Conservation (phyloP, 2,329 filamentous ascomycete genomes). For the Pseudogymnoascus sp. region DNA sequence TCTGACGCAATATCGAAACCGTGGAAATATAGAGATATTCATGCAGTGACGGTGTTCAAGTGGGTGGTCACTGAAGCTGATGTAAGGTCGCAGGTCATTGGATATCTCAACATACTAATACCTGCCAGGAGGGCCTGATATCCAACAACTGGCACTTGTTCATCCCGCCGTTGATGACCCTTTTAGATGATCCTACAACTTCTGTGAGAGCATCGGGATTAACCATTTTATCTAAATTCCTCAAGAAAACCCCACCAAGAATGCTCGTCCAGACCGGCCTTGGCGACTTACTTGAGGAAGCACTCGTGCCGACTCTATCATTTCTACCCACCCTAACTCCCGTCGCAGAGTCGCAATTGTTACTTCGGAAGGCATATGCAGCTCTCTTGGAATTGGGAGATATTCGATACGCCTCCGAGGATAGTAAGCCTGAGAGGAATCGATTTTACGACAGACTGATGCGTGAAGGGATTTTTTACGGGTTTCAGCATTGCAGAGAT, state of each 20-base stretch:
- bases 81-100: conserved; percentile 31
- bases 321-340: conserved; percentile 71
- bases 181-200: conserved; percentile 55
- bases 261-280: conserved; percentile 57
- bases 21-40: conserved; percentile 50
- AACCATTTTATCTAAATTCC: conserved; percentile 43
- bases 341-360: conserved; percentile 54
- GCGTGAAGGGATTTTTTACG: conserved; percentile 46
- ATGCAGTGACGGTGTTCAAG: conserved; percentile 46
- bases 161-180: conserved; percentile 58
- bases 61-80: conserved; percentile 50
- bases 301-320: conserved; percentile 61
- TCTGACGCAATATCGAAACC: conserved; percentile 41
- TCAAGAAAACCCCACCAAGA: conserved; percentile 42
- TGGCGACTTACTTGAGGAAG: conserved; percentile 57
- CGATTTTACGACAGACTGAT: conserved; percentile 46
- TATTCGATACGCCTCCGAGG: conserved; percentile 16
- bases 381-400: conserved; percentile 51
- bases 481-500: conserved; percentile 49
- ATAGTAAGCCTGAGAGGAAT: conserved; percentile 24
- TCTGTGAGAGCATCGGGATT: conserved; percentile 48
- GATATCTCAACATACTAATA: conserved; percentile 6
- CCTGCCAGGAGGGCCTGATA: conserved; percentile 36
- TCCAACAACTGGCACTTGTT: conserved; percentile 57
- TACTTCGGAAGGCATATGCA: conserved; percentile 59